Conservation (phyloP, 495 filamentous ascomycete genomes). For the Chaetomium cochliodes region DNA sequence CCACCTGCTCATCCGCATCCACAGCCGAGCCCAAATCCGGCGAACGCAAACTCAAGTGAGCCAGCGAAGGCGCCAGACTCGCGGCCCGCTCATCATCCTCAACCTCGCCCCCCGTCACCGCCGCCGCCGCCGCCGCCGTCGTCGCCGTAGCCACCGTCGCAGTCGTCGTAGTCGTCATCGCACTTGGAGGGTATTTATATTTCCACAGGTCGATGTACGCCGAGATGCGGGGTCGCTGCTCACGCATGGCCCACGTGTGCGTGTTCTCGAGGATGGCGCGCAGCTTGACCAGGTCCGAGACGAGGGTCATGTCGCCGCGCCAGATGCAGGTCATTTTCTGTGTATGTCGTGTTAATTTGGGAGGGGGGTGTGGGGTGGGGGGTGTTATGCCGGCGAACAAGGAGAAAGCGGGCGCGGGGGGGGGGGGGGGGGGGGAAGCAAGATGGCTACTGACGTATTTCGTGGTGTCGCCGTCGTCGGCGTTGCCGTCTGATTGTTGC, state of each 20-base stretch:
- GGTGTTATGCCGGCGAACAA: background rate
- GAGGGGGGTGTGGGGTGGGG: background rate
- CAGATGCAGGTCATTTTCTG: slow-evolving; percentile 16
- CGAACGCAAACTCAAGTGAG: background rate
- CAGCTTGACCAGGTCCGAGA: slow-evolving; percentile 10
- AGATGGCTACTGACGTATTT: background rate
- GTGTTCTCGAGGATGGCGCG: slow-evolving; percentile 1
- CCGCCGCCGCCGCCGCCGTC: too few relatives aligned
- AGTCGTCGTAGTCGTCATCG: too few relatives aligned
- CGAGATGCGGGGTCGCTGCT: slow-evolving; percentile 8
- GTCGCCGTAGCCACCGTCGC: too few relatives aligned
- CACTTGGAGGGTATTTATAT: slow-evolving; percentile 5
- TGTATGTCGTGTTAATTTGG: background rate
- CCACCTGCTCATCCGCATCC: background rate
- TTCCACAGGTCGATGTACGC: slow-evolving; percentile 14
- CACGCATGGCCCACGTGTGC: slow-evolving; percentile 3
- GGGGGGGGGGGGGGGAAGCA: too few relatives aligned
- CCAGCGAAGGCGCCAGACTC: background rate
- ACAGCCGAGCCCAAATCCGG: background rate
- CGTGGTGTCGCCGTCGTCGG: background rate
- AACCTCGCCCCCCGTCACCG: too few relatives aligned
- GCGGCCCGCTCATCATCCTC: background rate
- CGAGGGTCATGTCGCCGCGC: slow-evolving; percentile 13
- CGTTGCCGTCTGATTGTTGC: background rate
- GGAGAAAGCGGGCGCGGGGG: too few relatives aligned